Percentiles rank a stretch among this genome's conserved stretches.
phyloP scores from a whole-genome alignment of 306 rosid species.

The Argentina anserina region DNA sequence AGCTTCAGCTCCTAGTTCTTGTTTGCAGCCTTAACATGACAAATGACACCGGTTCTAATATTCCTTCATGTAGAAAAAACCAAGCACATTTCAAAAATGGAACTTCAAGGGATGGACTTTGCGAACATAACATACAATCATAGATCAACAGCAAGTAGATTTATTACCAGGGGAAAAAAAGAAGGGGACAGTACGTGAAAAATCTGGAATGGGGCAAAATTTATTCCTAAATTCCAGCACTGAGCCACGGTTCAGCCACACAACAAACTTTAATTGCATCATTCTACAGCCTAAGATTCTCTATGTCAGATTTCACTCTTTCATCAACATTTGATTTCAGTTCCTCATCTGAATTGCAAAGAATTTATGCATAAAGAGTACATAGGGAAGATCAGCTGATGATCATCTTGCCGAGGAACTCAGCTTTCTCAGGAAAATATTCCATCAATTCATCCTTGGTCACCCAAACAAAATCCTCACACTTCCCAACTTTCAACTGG shows the following conservation, averaged over 20 bases:
- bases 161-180: background rate
- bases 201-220: too few species aligned
- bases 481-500: slow-evolving; percentile 47
- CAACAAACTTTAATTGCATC: background rate
- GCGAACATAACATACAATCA: background rate
- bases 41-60: background rate
- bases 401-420: slow-evolving; percentile 73
- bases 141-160: background rate
- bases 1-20: background rate
- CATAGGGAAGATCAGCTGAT: slow-evolving; percentile 49
- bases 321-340: background rate
- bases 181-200: background rate
- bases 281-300: slow-evolving; percentile 9
- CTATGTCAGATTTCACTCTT: slow-evolving; percentile 10
- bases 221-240: background rate
- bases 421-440: slow-evolving; percentile 75
- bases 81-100: background rate
- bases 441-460: slow-evolving; percentile 83
- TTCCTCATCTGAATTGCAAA: slow-evolving; percentile 7
- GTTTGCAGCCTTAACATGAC: background rate
- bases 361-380: background rate
- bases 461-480: slow-evolving; percentile 86
- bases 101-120: background rate
- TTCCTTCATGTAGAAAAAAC: background rate
- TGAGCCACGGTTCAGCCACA: background rate